Conservation (phyloP, 2,329 filamentous ascomycete genomes). For the Madurella mycetomatis region DNA sequence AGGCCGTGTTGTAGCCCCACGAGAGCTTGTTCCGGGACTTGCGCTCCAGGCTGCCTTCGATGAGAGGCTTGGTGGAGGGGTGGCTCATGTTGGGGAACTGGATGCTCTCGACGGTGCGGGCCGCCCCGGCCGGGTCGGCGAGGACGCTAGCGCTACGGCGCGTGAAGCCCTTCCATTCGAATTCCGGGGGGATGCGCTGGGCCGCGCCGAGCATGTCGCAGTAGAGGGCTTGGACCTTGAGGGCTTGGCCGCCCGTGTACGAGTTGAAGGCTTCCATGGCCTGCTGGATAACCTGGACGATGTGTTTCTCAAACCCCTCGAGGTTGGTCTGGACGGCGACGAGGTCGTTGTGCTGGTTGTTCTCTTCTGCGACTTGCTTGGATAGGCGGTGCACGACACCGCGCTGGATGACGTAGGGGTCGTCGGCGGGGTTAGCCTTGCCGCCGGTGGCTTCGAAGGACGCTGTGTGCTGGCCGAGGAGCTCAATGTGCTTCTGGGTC, state of each 20-base stretch:
- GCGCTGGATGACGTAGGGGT: slow-evolving; percentile 83
- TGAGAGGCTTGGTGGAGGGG: slow-evolving; percentile 69
- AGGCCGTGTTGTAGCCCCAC: slow-evolving; percentile 71
- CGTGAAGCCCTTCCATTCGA: slow-evolving; percentile 87
- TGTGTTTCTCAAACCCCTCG: slow-evolving; percentile 77
- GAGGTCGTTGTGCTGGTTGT: slow-evolving; percentile 90
- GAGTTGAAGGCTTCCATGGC: slow-evolving; percentile 80
- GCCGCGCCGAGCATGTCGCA: slow-evolving; percentile 73
- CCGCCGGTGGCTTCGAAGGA: slow-evolving; percentile 71
- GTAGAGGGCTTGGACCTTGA: slow-evolving; percentile 77
- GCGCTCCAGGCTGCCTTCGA: slow-evolving; percentile 84
- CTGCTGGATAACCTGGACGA: slow-evolving; percentile 77
- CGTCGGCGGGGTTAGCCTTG: slow-evolving; percentile 65
- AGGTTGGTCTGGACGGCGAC: slow-evolving; percentile 90
- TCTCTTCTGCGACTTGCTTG: slow-evolving; percentile 91
- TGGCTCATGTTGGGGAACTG: slow-evolving; percentile 88
- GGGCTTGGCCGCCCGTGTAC: slow-evolving; percentile 72
- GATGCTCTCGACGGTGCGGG: slow-evolving; percentile 69
- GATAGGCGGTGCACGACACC: slow-evolving; percentile 78
- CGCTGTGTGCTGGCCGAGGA: slow-evolving; percentile 81
- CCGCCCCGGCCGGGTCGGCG: slow-evolving; percentile 70
- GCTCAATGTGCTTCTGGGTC: slow-evolving; percentile 95
- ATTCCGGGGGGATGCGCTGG: slow-evolving; percentile 74
- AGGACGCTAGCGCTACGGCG: slow-evolving; percentile 66
- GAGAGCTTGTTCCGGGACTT: slow-evolving; percentile 83